Evolutionary conservation across 2,329 filamentous ascomycete genomes (phyloP).

Genomic region (Colletotrichum tropicale): DNA sequence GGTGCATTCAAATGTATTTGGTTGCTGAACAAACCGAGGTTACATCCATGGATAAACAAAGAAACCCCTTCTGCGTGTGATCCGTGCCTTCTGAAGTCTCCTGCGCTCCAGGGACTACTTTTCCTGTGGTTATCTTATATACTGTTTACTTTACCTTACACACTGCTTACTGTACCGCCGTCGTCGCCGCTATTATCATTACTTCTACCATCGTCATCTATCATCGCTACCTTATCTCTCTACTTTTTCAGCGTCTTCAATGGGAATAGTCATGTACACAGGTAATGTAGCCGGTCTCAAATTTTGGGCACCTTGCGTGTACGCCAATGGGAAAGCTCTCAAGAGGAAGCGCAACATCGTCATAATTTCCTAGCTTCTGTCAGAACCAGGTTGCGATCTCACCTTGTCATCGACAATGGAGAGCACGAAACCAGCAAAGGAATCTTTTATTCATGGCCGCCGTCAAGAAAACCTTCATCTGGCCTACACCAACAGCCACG

Average conservation of each 20-base stretch:
- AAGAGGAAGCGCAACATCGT: not conserved
- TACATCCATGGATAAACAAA: not conserved
- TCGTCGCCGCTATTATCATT: not conserved
- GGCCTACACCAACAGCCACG: not conserved
- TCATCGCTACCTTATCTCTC: not conserved
- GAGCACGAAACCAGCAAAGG: not conserved
- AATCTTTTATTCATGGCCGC: not conserved
- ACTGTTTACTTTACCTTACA: not conserved
- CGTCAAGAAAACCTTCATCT: not conserved
- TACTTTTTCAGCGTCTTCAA: not conserved
- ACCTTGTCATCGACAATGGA: not conserved
- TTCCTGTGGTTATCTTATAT: not conserved
- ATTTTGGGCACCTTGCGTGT: not conserved
- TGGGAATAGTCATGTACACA: not conserved
- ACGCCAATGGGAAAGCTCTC: not conserved
- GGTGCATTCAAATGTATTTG: not conserved
- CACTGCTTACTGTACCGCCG: not conserved
- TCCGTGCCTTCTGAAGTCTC: not conserved
- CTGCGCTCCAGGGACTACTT: not conserved
- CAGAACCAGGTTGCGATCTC: not conserved
- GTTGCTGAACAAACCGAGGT: not conserved
- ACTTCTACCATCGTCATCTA: not conserved
- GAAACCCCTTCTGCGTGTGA: not conserved
- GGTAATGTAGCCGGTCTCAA: not conserved
- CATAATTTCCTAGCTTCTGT: not conserved